Evolutionary conservation across 495 filamentous ascomycete genomes (phyloP), one percentile per base, ranked within the genome.

Genomic region (Neurospora sp.): DNA sequence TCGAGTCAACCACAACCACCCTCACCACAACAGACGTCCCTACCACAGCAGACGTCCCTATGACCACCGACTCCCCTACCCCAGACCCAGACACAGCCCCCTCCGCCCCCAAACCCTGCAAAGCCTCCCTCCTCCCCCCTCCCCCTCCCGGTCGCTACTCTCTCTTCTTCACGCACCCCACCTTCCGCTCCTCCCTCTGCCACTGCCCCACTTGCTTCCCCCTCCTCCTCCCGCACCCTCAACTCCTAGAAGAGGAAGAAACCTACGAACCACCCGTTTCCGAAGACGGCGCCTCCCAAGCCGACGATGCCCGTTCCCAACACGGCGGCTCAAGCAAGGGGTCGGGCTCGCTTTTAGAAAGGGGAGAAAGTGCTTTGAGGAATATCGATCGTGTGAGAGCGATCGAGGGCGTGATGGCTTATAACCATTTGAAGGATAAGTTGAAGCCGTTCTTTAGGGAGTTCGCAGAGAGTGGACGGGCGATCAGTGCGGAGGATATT

Each of bases 391-490:
- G 96, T 3, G 94, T 98, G 20, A 85, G 90, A 23, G 96, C 96
- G 5, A 97, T 99, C 75, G 94, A 99, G 81, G 96, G 96, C 23
- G 95, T 96, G 12, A 97, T 97, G 93, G 93, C 92, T 14, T 99
- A 98, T 81, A 97, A 97, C 76, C 90, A 96, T 75, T 87, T 99
- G 27, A 94, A 95, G 76, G 95, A 98, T 69, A 94, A 95, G 77
- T 89, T 99, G 16, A 98, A 94, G 86, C 89, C 88, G 4, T 98
- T 99, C 79, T 87, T 99, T 73, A 88, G 92, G 78, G 92, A 97
- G 71, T 99, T 97, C 82, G 96, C 96, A 4, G 95, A 97, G 80
- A 94, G 90, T 74, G 94, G 94, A 1, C 82, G 91, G 81, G 88
- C 90, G 4, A 94, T 99, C 5, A 35, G 14, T 90, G 95, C 94